phyloP scores from a whole-genome alignment of 805 yeast genomes.

The Lachancea mirantina region DNA sequence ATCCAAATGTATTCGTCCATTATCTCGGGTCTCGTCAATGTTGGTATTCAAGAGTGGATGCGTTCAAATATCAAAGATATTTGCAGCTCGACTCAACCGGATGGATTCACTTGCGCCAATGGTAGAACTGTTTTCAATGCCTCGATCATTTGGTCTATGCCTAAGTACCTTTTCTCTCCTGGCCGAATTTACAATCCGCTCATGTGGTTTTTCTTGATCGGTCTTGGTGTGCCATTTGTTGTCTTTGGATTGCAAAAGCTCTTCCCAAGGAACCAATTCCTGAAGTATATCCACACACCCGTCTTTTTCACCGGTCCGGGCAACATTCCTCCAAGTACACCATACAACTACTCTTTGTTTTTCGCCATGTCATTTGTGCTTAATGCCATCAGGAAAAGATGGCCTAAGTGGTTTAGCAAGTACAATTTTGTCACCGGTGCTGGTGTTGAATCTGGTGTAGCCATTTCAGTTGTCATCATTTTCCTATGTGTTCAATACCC shows the following conservation, averaged over 20 bases:
- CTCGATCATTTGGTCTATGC: constrained; percentile 47
- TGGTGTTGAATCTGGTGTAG: constrained; percentile 59
- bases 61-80: constrained; percentile 32
- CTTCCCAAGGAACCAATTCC: constrained; percentile 25
- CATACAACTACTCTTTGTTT: constrained; percentile 56
- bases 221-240: constrained; percentile 36
- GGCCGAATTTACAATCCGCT: constrained; percentile 48
- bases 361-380: constrained; percentile 40
- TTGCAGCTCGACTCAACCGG: constrained; percentile 35
- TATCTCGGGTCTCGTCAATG: constrained; percentile 33
- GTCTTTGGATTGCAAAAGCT: constrained; percentile 27
- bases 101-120: constrained; percentile 39
- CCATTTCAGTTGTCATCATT: constrained; percentile 48
- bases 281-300: constrained; percentile 47
- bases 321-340: constrained; percentile 67
- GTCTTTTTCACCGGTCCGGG: constrained; percentile 57
- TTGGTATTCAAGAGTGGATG: constrained; percentile 38
- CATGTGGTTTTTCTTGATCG: constrained; percentile 50
- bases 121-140: constrained; percentile 42
- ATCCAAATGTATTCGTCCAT: constrained; percentile 37
- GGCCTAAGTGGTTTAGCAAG: constrained; percentile 52
- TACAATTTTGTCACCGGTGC: constrained; percentile 55
- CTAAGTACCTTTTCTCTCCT: constrained; percentile 44
- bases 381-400: constrained; percentile 39
- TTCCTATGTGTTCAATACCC: constrained; percentile 47